Percentiles rank a stretch among this genome's conserved stretches.
Evolutionary conservation across 208 protist species (phyloP).

Genomic region (Acanthamoeba triangularis): DNA sequence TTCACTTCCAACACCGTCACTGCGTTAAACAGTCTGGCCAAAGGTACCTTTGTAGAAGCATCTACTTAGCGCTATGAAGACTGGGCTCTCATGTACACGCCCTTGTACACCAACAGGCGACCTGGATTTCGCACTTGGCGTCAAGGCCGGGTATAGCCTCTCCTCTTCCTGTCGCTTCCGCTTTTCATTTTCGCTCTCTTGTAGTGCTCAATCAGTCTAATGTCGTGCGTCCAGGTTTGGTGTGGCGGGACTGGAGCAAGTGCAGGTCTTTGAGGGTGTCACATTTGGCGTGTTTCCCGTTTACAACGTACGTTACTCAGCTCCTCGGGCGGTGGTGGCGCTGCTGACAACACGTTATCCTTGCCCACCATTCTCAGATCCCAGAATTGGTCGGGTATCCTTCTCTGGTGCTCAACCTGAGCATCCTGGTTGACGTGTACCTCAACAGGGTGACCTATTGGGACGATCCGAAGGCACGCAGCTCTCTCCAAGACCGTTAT

Average conservation of each 20-base stretch:
- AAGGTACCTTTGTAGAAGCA: no score
- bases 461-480: background rate
- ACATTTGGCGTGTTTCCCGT: background rate
- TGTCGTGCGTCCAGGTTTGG: background rate
- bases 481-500: background rate
- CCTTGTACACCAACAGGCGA: background rate
- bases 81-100: no score
- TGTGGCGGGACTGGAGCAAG: background rate
- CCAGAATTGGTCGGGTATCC: background rate
- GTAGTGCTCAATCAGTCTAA: background rate
- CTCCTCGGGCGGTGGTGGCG: background rate
- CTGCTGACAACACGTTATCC: background rate
- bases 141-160: background rate
- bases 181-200: no score
- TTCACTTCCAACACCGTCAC: background rate
- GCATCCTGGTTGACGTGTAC: slow-evolving; percentile 26
- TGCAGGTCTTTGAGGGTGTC: background rate
- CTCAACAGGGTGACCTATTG: background rate
- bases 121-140: slow-evolving; percentile 39
- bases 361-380: background rate
- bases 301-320: slow-evolving; percentile 20
- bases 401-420: background rate
- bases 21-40: background rate
- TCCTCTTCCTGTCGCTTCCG: no score
- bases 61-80: no score